Evolutionary conservation across 257 asterid species (phyloP), one percentile per base, ranked within the genome.

Genomic region (Capsicum pubescens): DNA sequence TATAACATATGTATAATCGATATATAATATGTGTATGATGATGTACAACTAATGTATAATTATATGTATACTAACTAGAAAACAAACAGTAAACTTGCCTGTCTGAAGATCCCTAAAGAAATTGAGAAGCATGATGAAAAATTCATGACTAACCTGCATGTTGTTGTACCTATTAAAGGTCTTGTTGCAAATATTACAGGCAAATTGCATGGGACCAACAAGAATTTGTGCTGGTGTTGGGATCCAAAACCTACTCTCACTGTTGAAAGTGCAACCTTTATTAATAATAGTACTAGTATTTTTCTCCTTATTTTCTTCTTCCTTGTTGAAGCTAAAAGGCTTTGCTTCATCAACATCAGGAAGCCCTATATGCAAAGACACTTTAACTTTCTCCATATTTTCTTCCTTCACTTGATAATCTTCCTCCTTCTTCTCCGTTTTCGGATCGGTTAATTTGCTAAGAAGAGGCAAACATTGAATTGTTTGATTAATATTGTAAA

Each of bases 191-290:
- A 95, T 91, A 85, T 86, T 83, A 88, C 99, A 95, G 84, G 98
- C 86, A 89, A 95, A 95, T 72, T 95, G 98, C 97, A 92, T 93
- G 50, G 98, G 98, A 12, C 99, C 99, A 39, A 94, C 94, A 64
- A 95, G 98, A 88, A 95, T 95, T 88, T 95, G 99, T 0, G 98
- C 88, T 79, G 95, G 94, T 36, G 98, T 93, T 36, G 99, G 99
- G 50, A 94, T 95, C 98, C 98, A 95, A 89, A 89, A 95, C 83
- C 97, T 90, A 86, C 91, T 88, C 85, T 87, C 84, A 79, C 46
- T 83, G 21, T 80, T 85, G 76, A 89, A 84, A 59, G 72, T 90
- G 84, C 87, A 48, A 8, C 82, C 86, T 17, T 80, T 72, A 82
- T 42, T 9, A 15, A 82, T 19, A 83, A 42, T 7, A 15, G 82